A percentile compares a stretch with the other conserved stretches of the same genome.
phyloP scores from a whole-genome alignment of 1,139 yeast genomes.

The Yamadazyma taylorii region DNA sequence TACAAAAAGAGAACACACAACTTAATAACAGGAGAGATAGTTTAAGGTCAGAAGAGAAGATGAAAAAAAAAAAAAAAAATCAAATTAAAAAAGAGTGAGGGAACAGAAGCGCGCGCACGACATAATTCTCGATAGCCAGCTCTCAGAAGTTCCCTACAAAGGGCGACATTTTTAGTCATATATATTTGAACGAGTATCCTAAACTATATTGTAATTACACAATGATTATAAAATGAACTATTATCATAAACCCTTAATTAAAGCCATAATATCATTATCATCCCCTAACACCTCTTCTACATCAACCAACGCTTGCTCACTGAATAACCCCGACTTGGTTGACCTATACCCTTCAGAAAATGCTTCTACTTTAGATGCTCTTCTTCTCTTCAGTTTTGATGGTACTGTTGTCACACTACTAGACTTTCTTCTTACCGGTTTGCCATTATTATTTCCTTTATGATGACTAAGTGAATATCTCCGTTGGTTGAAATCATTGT shows the following conservation, averaged over 20 bases:
- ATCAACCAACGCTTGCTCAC: constrained; percentile 68
- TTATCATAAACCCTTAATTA: constrained; percentile 39
- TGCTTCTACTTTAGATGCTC: constrained; percentile 70
- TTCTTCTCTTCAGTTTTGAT: constrained; percentile 40
- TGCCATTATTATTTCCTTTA: constrained; percentile 6
- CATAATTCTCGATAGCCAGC: too few species aligned
- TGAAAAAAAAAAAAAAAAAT: too few species aligned
- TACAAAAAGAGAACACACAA: not conserved
- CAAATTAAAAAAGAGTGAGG: too few species aligned
- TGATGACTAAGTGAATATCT: constrained; percentile 18
- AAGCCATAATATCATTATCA: constrained; percentile 47
- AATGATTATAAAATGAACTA: too few species aligned
- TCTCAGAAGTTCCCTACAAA: too few species aligned
- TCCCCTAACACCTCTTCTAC: constrained; percentile 62
- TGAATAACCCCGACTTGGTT: constrained; percentile 72
- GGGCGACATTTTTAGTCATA: too few species aligned
- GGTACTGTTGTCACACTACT: constrained; percentile 12
- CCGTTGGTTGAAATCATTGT: constrained; percentile 23
- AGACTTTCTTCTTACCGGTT: constrained; percentile 12
- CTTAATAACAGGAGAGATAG: not conserved
- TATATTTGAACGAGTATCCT: too few species aligned
- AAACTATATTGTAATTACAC: too few species aligned
- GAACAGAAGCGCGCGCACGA: constrained; percentile 1
- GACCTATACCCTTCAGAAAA: constrained; percentile 73
- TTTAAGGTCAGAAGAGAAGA: not conserved